Evolutionary conservation across 495 filamentous ascomycete genomes (phyloP), one percentile per base, ranked within the genome.

Genomic region (Pyrenula massariospora): DNA sequence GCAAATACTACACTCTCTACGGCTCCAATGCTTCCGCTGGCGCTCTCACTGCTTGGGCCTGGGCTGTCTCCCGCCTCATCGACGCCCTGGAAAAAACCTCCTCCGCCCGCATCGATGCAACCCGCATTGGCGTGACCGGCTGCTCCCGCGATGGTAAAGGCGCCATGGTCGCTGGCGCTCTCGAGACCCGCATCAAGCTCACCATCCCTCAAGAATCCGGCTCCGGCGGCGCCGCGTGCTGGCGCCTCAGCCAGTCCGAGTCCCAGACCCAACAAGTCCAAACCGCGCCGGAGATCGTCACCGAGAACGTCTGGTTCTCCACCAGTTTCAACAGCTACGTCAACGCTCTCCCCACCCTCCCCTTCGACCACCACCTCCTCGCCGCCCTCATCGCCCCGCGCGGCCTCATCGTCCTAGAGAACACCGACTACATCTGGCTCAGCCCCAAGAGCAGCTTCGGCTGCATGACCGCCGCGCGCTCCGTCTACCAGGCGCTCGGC

Each of bases 401-500:
- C 36, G 65, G 58, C n/a, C 56, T 76, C 52, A 57, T 71, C 23
- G 60, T 68, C 22, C 68, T 73, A 42, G 73, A 75, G 64, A 76
- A 76, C 57, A 67, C 69, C n/a, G 66, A 55, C 2, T 67, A 72
- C 58, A 68, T 70, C 55, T 76, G 71, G 62, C 65, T 76, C 54
- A 69, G 72, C n/a, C 65, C 66, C 0, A 58, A 63, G 48, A 68
- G 67, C 59, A 72, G 73, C 5, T 77, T 72, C 11, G 77, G 67
- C n/a, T 83, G 79, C 71, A 78, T 79, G 79, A 72, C 70, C 61
- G 71, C 72, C 12, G 79, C 68, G 11, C 70, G 72, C 25, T 62
- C 70, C 60, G 66, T 73, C 57, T 83, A 77, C 63, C 66, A 79
- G 65, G 74, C 73, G 1, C 62, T 76, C 5, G 77, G 78, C 15